Base-by-base conservation (phyloP, 2,329 filamentous ascomycete genomes). In the Penicillium occitanis region DNA sequence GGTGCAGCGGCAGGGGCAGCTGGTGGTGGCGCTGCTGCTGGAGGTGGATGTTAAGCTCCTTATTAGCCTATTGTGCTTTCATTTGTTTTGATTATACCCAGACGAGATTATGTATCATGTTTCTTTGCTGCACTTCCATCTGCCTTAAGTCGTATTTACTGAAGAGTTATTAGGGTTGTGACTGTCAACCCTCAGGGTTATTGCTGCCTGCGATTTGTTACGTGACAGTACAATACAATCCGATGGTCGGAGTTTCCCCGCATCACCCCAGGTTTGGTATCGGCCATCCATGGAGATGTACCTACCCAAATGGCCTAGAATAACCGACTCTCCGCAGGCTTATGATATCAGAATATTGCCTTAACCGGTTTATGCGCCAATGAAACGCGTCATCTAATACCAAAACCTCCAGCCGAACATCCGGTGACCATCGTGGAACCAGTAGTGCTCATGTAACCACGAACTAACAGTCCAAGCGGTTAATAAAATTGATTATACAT, bases 291-390 rank as follows among this genome's bases (percentile, higher is more conserved):
- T 53, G 50, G 50, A 53, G 50, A 53, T n/a, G 28, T 53, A 19
- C 48, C 13, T 33, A 33, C 50, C 28, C 14, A 53, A 17, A 53
- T 17, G 30, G 51, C 28, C 30, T 35, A 19, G 51, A 35, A 37
- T 37, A 55, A 35, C 51, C 51, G 51, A 55, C 30, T 55, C 17
- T 55, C 51, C 51, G 17, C 8, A 19, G n/a, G 37, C 30, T 13
- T 17, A 57, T 40, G 19, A 40, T 37, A 37, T 57, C 33, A 57
- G 33, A 37, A 17, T 33, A 55, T 33, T 22, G n/a, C 33, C 8
- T 57, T 57, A 37, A 37, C 53, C 33, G 53, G 53, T 37, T 40
- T 57, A 57, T 40, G 33, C 53, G 53, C 53, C 53, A 57, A 57
- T 57, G 33, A 7, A 55, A 55, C 30, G 30, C 51, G 46, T 28